Evolutionary conservation across 495 filamentous ascomycete genomes (phyloP).

Genomic region (Trichoderma parareesei): DNA sequence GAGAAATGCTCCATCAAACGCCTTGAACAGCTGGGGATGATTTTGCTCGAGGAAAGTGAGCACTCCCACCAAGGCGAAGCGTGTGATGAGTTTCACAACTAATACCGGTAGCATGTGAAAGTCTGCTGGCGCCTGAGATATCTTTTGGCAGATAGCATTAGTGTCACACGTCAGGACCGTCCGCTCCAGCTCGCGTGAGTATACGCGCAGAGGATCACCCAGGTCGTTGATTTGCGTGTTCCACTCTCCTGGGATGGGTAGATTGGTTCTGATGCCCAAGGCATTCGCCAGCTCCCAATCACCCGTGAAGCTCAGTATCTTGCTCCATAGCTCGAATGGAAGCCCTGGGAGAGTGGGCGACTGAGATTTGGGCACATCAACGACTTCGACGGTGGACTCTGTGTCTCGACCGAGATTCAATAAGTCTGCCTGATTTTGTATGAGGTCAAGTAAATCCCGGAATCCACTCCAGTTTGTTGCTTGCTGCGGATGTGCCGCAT

Average conservation of each 20-base stretch:
- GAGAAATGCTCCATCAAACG: slow-evolving; percentile 70
- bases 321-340: slow-evolving; percentile 81
- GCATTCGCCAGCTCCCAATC: slow-evolving; percentile 87
- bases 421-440: slow-evolving; percentile 58
- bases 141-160: slow-evolving; percentile 54
- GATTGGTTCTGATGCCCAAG: slow-evolving; percentile 67
- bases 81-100: slow-evolving; percentile 81
- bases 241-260: slow-evolving; percentile 64
- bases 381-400: slow-evolving; percentile 36
- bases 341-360: slow-evolving; percentile 33
- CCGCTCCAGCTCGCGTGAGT: slow-evolving; percentile 63
- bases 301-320: slow-evolving; percentile 70
- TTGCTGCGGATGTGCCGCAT: slow-evolving; percentile 36
- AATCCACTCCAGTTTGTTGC: slow-evolving; percentile 59
- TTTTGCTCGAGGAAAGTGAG: slow-evolving; percentile 73
- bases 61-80: slow-evolving; percentile 72
- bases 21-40: slow-evolving; percentile 71
- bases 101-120: slow-evolving; percentile 70
- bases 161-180: slow-evolving; percentile 65
- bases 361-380: slow-evolving; percentile 17
- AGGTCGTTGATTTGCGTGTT: slow-evolving; percentile 30
- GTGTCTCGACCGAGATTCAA: slow-evolving; percentile 53
- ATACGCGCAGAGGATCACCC: slow-evolving; percentile 41
- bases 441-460: slow-evolving; percentile 52
- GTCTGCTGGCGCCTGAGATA: slow-evolving; percentile 55